These are phyloP conservation scores for Euphorbia lathyris DNA, from an alignment of 345 rosid genomes.

Conservation along the genomic window DNA sequence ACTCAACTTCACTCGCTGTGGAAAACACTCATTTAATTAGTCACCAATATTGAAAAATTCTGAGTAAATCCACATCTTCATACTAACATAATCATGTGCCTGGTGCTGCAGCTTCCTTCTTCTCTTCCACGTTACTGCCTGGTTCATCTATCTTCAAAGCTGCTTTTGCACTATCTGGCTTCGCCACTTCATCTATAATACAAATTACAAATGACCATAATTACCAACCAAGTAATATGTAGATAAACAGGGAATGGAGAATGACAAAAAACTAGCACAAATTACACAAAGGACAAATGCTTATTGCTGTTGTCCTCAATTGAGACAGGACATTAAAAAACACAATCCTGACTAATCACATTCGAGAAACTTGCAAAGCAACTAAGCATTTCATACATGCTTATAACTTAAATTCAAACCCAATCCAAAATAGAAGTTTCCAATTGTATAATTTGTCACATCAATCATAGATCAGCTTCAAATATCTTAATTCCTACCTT, in stretches of 20 bases:
- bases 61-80: neutral
- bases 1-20: neutral
- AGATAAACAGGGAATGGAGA: neutral
- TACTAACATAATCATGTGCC: constrained; percentile 6
- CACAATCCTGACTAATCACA: neutral
- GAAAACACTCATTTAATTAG: constrained; percentile 1
- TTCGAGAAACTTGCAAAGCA: neutral
- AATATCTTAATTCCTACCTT: constrained; percentile 44
- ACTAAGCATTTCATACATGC: neutral
- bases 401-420: neutral
- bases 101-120: constrained; percentile 11
- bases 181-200: constrained; percentile 12
- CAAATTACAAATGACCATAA: neutral
- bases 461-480: neutral
- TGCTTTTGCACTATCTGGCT: constrained; percentile 9
- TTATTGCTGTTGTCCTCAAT: neutral
- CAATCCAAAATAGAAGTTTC: neutral
- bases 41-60: neutral
- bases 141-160: constrained; percentile 5
- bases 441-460: neutral
- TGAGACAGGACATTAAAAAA: neutral
- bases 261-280: neutral
- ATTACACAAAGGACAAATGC: neutral
- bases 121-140: constrained; percentile 4
- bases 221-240: neutral